A percentile compares a stretch with the other conserved stretches of the same genome.
Evolutionary conservation across 2,329 filamentous ascomycete species (phyloP).

Genomic region (Ciborinia camelliae): DNA sequence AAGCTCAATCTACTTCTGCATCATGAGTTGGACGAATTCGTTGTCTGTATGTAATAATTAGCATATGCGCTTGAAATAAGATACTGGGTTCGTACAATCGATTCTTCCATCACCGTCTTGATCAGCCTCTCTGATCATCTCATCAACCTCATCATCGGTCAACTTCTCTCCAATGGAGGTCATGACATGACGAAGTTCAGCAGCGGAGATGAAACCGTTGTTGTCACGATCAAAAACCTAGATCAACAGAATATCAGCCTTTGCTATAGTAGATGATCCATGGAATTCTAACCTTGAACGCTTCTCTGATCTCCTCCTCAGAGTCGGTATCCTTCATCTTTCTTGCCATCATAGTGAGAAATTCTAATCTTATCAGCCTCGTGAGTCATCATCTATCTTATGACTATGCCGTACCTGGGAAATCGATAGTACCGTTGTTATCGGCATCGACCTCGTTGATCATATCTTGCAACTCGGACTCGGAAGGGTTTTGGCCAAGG

Average conservation of each 20-base stretch:
- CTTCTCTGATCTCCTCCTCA: constrained; percentile 85
- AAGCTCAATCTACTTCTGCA: constrained; percentile 69
- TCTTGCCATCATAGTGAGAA: constrained; percentile 89
- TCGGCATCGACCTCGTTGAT: constrained; percentile 91
- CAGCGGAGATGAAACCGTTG: constrained; percentile 87
- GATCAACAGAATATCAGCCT: constrained; percentile 21
- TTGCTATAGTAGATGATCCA: background rate
- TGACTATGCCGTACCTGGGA: constrained; percentile 64
- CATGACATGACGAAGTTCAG: constrained; percentile 87
- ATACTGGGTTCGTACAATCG: constrained; percentile 63
- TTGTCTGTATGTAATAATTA: constrained; percentile 58
- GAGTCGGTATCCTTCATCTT: constrained; percentile 95
- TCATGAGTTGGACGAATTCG: constrained; percentile 92
- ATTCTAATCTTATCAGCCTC: constrained; percentile 54
- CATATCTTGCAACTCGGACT: constrained; percentile 89
- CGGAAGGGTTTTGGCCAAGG: constrained; percentile 83
- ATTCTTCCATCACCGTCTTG: constrained; percentile 87
- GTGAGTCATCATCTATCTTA: constrained; percentile 30
- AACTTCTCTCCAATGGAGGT: constrained; percentile 89
- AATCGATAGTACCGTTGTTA: constrained; percentile 91
- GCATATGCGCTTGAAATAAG: constrained; percentile 20
- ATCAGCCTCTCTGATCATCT: constrained; percentile 90
- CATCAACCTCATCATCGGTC: constrained; percentile 85
- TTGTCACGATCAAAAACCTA: constrained; percentile 83
- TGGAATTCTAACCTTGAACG: constrained; percentile 68